Evolutionary conservation across 164 flowering plant genomes (phyloP), one percentile per base, ranked within the genome.

Genomic region (Protea cynaroides): DNA sequence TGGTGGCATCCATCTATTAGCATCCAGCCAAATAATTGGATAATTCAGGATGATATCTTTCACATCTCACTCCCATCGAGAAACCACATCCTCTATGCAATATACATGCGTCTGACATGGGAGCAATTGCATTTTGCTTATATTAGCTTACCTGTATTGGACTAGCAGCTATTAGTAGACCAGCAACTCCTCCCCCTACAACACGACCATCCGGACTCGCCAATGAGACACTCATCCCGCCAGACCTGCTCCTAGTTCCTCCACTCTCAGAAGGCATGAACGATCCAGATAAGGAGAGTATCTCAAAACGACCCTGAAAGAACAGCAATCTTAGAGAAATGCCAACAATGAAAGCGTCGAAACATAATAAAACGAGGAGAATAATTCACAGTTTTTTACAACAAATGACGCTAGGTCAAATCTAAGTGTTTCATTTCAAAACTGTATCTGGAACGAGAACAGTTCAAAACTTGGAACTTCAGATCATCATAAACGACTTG

Each of bases 191-290:
- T 69, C 99, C 99, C 10, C 99, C 99, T 3, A 95, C 86, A 64
- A 95, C 97, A 66, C 97, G 97, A 11, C 99, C 99, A 79, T 95
- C 99, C 19, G 97, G 97, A 75, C 99, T 85, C 47, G 95, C 96
- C 74, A 95, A 83, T 25, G 99, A 92, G 54, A 95, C 97, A 59
- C 97, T 92, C 97, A 95, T 86, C 25, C 97, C 97, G 62, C 99
- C 99, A 59, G 97, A 80, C 76, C 99, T 72, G 74, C 96, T 90
- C 75, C 96, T 82, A 53, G 89, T 83, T 73, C 97, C 99, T 56
- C 92, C 97, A 71, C 68, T 84, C 65, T 95, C 97, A 21, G 74
- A 74, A 55, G 90, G 96, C 90, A 87, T 95, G 75, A 92, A 95
- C 37, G 98, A 92, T 57, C 99, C 99, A 29, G 97, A 84, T 67